Base-by-base conservation (phyloP, 768 basidiomycete species). In the Harrya chromipes region DNA sequence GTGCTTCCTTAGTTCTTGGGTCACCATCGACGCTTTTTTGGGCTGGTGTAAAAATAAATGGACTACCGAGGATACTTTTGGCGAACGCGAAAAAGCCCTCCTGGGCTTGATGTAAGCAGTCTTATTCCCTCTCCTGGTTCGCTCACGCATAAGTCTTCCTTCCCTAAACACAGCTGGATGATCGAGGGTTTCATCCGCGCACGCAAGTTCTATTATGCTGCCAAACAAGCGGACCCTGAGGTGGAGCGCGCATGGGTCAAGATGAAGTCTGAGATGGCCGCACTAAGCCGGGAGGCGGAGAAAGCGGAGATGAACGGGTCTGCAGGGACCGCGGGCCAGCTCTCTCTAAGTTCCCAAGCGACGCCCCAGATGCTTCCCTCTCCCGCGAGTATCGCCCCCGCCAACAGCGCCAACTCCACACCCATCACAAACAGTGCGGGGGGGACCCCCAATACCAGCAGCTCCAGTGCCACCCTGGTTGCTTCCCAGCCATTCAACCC, bases 321-420 rank as follows among this genome's bases (percentile, higher is more conserved):
- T 46, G 57, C 57, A 49, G 57, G 58, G 0, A 47, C 56, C 51
- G 54, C 62, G 46, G 54, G 60, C 24, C 64, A 62, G 46, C 64
- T 66, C 38, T 43, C 65, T 17, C 50, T 60, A 16, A 43, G 50
- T 50, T 62, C 66, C 35, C 71, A 76, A 45, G 61, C 68, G 6
- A 82, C 83, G 0, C 85, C 86, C 27, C 80, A 81, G 27, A 88
- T 88, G 88, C 80, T 90, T 39, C 88, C 87, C 33, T 89, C 87
- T 31, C 85, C 85, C 2, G 85, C 83, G 10, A 86, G 83, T 62
- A 83, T 84, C 49, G 80, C 74, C 12, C 73, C 83, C 14, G 73
- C 80, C 7, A 83, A 75, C 57, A 90, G 87, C 59, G 81, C 85
- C 46, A 87, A 86, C 56, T 90, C 87, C 13, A 90, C 87, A 0